Conservation (phyloP, 305 asterid species). For the Solanum chacoense region DNA sequence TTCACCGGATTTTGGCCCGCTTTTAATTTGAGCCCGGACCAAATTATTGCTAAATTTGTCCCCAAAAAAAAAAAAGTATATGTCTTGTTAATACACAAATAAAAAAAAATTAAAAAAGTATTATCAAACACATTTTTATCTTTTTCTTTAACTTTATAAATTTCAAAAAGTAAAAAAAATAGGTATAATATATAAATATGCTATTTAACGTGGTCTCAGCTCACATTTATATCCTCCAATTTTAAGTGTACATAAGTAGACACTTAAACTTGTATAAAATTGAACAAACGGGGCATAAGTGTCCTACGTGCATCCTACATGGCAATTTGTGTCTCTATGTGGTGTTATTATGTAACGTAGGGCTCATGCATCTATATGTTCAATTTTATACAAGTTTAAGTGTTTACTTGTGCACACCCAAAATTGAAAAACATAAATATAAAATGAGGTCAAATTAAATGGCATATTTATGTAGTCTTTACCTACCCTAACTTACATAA, state of each 20-base stretch:
- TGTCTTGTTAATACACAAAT: neutral
- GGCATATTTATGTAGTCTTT: neutral
- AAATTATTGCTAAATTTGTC: neutral
- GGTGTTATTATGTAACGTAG: neutral
- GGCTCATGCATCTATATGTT: neutral
- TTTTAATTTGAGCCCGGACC: neutral
- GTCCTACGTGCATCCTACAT: neutral
- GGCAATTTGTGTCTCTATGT: neutral
- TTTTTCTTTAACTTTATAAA: too few species aligned
- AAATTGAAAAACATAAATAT: neutral
- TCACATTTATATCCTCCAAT: neutral
- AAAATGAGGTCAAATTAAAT: too few species aligned
- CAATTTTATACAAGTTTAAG: neutral
- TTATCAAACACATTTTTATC: neutral
- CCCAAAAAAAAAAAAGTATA: neutral
- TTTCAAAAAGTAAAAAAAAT: neutral
- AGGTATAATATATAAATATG: neutral
- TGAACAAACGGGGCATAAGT: too few species aligned
- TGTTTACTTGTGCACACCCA: neutral
- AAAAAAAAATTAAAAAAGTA: too few species aligned
- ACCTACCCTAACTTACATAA: neutral
- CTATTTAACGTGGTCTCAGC: neutral
- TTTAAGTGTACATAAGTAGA: too few species aligned
- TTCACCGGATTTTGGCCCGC: neutral
- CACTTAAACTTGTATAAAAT: neutral